These are phyloP conservation scores for Hymenotorrendiella dingleyae DNA, from an alignment of 2,329 filamentous ascomycete species.

Conservation along the genomic window DNA sequence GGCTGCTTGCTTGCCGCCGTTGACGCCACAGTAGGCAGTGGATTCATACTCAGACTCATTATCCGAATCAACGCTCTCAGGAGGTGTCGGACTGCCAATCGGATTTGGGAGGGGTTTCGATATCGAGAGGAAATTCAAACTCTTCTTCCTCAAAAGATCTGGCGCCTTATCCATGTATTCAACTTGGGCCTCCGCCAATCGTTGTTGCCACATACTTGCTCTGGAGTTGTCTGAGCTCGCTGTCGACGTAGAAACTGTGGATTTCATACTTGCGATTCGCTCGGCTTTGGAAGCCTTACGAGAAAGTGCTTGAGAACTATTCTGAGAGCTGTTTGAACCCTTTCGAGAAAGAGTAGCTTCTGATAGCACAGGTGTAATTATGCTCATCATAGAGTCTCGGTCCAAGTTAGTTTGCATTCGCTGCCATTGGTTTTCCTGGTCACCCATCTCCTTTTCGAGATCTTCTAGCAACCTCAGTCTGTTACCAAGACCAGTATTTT, in stretches of 20 bases:
- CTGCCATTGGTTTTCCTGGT: slow-evolving; percentile 55
- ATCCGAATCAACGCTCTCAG: slow-evolving; percentile 44
- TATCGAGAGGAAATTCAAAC: slow-evolving; percentile 36
- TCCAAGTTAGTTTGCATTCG: slow-evolving; percentile 47
- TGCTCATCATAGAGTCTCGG: slow-evolving; percentile 26
- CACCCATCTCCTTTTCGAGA: slow-evolving; percentile 56
- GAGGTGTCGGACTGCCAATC: slow-evolving; percentile 49
- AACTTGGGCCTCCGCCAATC: slow-evolving; percentile 40
- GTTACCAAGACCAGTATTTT: slow-evolving; percentile 8
- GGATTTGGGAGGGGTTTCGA: slow-evolving; percentile 34
- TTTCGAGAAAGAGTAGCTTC: slow-evolving; percentile 12
- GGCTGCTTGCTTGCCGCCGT: slow-evolving; percentile 5
- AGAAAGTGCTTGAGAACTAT: slow-evolving; percentile 33
- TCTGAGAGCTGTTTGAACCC: slow-evolving; percentile 27
- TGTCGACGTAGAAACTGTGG: slow-evolving; percentile 27
- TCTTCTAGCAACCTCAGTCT: slow-evolving; percentile 44
- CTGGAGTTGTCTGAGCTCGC: slow-evolving; percentile 31
- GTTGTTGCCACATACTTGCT: slow-evolving; percentile 39
- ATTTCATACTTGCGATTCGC: slow-evolving; percentile 31
- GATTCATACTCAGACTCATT: slow-evolving; percentile 22
- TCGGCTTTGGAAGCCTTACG: slow-evolving; percentile 35
- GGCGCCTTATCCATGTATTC: slow-evolving; percentile 39
- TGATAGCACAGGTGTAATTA: slow-evolving; percentile 18
- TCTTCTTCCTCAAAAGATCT: slow-evolving; percentile 33
- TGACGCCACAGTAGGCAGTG: no score